A percentile compares a stretch with the other conserved stretches of the same genome.
phyloP scores from a whole-genome alignment of 805 yeast species.

The Metschnikowia hibisci region DNA sequence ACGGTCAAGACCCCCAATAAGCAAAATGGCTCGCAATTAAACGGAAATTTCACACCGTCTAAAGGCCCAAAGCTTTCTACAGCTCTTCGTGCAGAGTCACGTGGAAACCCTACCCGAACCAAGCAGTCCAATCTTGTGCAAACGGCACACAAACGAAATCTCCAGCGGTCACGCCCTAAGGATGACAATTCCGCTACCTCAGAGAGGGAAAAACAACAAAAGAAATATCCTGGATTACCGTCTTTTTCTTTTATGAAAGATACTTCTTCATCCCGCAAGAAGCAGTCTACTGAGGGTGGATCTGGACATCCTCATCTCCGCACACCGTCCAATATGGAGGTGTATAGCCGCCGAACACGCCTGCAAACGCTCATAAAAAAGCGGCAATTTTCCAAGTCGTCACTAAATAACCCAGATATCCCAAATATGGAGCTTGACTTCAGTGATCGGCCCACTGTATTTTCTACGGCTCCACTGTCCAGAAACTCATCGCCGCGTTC shows the following conservation, averaged over 20 bases:
- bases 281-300: conserved; percentile 17
- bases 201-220: conserved; percentile 7
- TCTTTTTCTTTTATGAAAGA: conserved; percentile 39
- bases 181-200: conserved; percentile 2
- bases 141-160: conserved; percentile 11
- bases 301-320: conserved; percentile 8
- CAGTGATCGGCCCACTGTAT: conserved; percentile 9
- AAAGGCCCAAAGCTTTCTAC: conserved; percentile 18
- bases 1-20: conserved; percentile 9
- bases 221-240: conserved; percentile 11
- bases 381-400: conserved; percentile 7
- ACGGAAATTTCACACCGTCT: conserved; percentile 16
- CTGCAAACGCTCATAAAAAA: conserved; percentile 13
- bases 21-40: background rate
- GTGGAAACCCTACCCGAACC: conserved; percentile 6
- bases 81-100: conserved; percentile 22
- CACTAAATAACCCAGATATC: background rate
- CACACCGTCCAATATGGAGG: conserved; percentile 14
- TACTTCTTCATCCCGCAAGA: conserved; percentile 36
- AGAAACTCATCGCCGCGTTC: conserved; percentile 7
- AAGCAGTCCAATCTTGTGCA: conserved; percentile 1
- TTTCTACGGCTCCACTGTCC: conserved; percentile 11
- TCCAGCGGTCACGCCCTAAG: conserved; percentile 8
- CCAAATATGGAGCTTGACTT: conserved; percentile 3
- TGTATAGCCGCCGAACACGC: conserved; percentile 9